Percentiles rank a stretch among this genome's conserved stretches.
Evolutionary conservation across 2,329 filamentous ascomycete species (phyloP).

Genomic region (Davidsoniella virescens): DNA sequence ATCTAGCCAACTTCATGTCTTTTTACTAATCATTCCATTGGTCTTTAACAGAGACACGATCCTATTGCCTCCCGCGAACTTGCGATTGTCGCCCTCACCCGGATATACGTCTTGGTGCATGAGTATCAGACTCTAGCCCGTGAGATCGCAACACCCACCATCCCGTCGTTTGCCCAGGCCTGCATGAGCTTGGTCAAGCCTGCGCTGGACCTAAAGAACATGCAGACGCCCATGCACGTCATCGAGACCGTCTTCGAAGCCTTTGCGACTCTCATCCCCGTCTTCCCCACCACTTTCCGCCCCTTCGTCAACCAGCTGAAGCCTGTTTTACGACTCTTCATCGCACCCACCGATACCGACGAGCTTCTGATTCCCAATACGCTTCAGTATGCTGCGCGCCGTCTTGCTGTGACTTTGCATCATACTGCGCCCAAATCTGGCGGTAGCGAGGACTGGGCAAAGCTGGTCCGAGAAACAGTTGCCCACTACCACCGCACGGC

Average conservation of each 20-base stretch:
- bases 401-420: slow-evolving; percentile 54
- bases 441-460: slow-evolving; percentile 62
- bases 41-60: slow-evolving; percentile 50
- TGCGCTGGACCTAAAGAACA: slow-evolving; percentile 23
- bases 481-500: slow-evolving; percentile 52
- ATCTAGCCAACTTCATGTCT: background rate
- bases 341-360: slow-evolving; percentile 48
- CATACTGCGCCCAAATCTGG: slow-evolving; percentile 69
- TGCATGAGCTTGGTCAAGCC: slow-evolving; percentile 51
- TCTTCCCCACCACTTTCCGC: slow-evolving; percentile 70
- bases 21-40: background rate
- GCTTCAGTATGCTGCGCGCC: slow-evolving; percentile 42
- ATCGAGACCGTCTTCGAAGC: slow-evolving; percentile 55
- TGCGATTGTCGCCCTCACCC: slow-evolving; percentile 58
- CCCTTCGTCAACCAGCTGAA: slow-evolving; percentile 56
- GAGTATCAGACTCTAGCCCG: slow-evolving; percentile 68
- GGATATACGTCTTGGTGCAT: slow-evolving; percentile 71
- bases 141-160: slow-evolving; percentile 72
- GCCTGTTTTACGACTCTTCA: slow-evolving; percentile 38
- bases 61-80: slow-evolving; percentile 59
- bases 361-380: slow-evolving; percentile 30
- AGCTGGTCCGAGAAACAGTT: slow-evolving; percentile 44
- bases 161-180: slow-evolving; percentile 57
- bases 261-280: slow-evolving; percentile 55
- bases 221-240: slow-evolving; percentile 28